Evolutionary conservation across 768 basidiomycete genomes (phyloP), one percentile per base, ranked within the genome.

Genomic region (Mycena albidolilacea): DNA sequence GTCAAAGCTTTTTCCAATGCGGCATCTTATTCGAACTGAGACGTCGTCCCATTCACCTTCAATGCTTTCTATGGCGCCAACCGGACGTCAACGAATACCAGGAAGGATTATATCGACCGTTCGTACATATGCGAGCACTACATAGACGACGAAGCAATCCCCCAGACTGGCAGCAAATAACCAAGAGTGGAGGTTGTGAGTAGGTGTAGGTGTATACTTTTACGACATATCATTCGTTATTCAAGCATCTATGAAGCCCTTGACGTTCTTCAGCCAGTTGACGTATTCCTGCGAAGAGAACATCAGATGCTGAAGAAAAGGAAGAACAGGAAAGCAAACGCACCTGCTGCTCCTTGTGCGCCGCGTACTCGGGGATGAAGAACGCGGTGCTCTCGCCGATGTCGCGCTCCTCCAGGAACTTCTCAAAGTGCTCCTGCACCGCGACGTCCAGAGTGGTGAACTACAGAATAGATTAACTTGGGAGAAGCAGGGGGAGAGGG

Each of bases 301-400:
- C 71, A 75, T 10, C 72, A 67, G 37, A 54, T 15, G n/a, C 35
- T 71, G 63, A 73, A 46, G 64, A 57, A 19, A 60, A 46, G 44
- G 59, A 59, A 67, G 59, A 59, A 67, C 15, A 41, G 3, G 30
- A 30, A 54, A 64, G 19, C 23, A 19, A 19, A 82, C 89, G 44
- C 43, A 96, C 96, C 90, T 92, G 92, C 86, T 99, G 97, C 80
- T 99, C 97, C 88, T 98, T 98, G 85, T 86, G 85, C 79, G 95
- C 92, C 15, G 93, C 92, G 79, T 95, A 96, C 73, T 97, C 93
- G 19, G 94, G 94, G 71, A 99, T 90, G 86, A 98, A 97, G 77
- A 90, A 81, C 0, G 97, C 97, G 55, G 97, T 85, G 46, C 79
- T 84, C 78, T 95, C 93, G 81, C 95, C 91, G 77, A 99, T 88